Evolutionary conservation across 768 basidiomycete genomes (phyloP), one percentile per base, ranked within the genome.

Genomic region (Calvatia gigantea): DNA sequence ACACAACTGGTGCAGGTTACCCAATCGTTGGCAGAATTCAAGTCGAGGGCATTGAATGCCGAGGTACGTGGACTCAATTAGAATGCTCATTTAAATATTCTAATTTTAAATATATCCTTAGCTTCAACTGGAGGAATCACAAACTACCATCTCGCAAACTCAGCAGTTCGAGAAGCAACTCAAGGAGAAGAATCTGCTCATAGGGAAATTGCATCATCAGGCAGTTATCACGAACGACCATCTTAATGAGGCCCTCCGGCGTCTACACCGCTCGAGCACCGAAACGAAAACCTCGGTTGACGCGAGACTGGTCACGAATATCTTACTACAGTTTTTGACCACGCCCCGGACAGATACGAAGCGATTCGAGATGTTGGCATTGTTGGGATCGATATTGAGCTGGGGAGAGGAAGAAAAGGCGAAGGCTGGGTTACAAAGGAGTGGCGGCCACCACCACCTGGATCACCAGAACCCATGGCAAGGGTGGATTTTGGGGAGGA

Each of bases 151-250:
- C 1, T 77, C 83, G 1, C 79, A 83, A 38, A 85, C 88, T 4
- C 79, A 83, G 39, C 83, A 85, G 42, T 73, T 98, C 2, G 89
- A 95, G 68, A 88, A 88, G 66, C 93, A 98, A 63, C 77, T 97
- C 45, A 97, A 94, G 70, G 96, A 98, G 70, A 98, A 99, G 80
- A 88, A 86, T 54, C 73, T 91, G n/a, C 78, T 97, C 11, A 91
- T 97, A n/a, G 90, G 88, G 44, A 98, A 98, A 69, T 77, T 98
- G 55, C 82, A 95, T 44, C 96, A 98, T 63, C 96, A 99, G 81
- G 96, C 89, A 48, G 94, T 99, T 12, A 96, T 98, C 57, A 86
- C 95, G 67, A 98, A 98, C 61, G 97, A 98, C 66, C 97, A 99
- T 64, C 78, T 99, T 9, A 97, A 94, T 64, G 96, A 98, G 70